Base-by-base conservation (phyloP, 2,329 filamentous ascomycete species). In the Cladosporium sp. region DNA sequence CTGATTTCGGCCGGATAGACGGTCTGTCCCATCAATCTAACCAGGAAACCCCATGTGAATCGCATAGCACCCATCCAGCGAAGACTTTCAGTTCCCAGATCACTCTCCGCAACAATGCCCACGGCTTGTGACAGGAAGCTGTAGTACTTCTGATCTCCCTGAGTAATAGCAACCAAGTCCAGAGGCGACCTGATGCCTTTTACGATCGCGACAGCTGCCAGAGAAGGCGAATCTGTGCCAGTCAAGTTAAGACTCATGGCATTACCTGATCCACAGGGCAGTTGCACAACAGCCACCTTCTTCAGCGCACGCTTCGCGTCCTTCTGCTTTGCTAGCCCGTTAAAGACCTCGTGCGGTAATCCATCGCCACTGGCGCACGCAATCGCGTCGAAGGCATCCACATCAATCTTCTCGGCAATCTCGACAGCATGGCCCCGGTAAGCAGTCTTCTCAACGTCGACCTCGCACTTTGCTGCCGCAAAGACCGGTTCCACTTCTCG, bases 221-320 rank as follows among this genome's bases (percentile, higher is more conserved):
- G 77, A 67, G 88, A 91, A 10, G 91, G 85, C 69, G 86, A 88
- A 69, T 89, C 85, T 0, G 93, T 93, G 5, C 94, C 95, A 70
- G 92, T 92, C 56, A 96, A 80, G 77, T 97, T 98, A 80, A 90
- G 89, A 68, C 91, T 91, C 88, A 98, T 91, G 26, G 92, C 95
- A 77, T 99, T 99, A 6, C 95, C 95, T 59, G 91, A 95, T 16
- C 95, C 95, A 74, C 93, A 96, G 1, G 95, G 95, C 40, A 99
- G 84, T 74, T 97, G 92, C 26, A 89, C 89, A 1, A 99, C 88
- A 0, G 95, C 91, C 16, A 98, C 80, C 72, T 89, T 91, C 26
- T 83, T 80, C 67, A 99, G 80, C 0, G 94, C 95, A 64, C 85
- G 85, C 35, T 84, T 82, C 23, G 93, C 93, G 78, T 97, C 91